Evolutionary conservation across 2,329 filamentous ascomycete genomes (phyloP).

Genomic region (Penicillium psychrosexuale): DNA sequence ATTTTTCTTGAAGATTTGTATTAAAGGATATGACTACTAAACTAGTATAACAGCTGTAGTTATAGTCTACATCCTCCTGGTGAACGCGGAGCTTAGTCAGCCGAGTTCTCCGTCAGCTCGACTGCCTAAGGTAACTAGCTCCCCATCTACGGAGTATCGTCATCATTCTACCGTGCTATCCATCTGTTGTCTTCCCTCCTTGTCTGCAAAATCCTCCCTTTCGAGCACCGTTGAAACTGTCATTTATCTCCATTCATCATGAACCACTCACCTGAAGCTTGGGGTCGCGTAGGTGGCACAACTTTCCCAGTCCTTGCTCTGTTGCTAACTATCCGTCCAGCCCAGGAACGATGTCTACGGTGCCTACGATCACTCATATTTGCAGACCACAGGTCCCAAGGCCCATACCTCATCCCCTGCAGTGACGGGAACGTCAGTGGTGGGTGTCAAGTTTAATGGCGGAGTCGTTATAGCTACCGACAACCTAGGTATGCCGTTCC

Average conservation of each 20-base stretch:
- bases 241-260: slow-evolving; percentile 41
- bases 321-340: slow-evolving; percentile 52
- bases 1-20: neutral
- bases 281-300: slow-evolving; percentile 55
- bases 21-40: neutral
- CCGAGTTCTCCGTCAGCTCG: slow-evolving; percentile 38
- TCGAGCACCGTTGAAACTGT: neutral
- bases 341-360: slow-evolving; percentile 97
- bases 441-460: slow-evolving; percentile 92
- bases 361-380: slow-evolving; percentile 82
- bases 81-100: slow-evolving; percentile 17
- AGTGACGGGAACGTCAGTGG: slow-evolving; percentile 92
- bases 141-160: slow-evolving; percentile 13
- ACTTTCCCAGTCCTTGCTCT: slow-evolving; percentile 6
- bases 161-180: slow-evolving; percentile 18
- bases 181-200: slow-evolving; percentile 5
- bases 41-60: too few species aligned
- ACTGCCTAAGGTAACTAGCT: slow-evolving; percentile 30
- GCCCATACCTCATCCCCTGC: slow-evolving; percentile 89
- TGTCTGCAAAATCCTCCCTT: neutral
- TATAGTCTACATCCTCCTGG: neutral
- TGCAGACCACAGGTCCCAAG: slow-evolving; percentile 67
- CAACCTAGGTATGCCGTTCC: slow-evolving; percentile 70
- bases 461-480: slow-evolving; percentile 96
- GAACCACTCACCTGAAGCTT: slow-evolving; percentile 65